Conservation (phyloP, 495 filamentous ascomycete species). For the Hypoxylon rickii region DNA sequence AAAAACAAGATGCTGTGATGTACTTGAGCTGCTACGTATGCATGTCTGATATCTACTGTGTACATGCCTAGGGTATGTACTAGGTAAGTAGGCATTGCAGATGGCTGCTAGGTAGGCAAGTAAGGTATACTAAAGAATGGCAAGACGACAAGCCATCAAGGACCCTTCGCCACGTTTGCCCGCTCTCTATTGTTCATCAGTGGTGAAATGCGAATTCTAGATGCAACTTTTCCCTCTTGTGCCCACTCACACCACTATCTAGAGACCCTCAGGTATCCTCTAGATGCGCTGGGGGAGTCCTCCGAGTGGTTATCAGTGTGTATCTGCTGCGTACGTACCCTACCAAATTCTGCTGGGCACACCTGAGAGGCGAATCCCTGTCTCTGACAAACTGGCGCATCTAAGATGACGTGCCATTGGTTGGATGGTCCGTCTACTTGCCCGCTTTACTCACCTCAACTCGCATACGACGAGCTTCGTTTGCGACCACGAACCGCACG, state of each 20-base stretch:
- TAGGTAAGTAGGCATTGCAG: too few species aligned
- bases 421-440: constrained; percentile 34
- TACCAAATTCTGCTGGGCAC: constrained; percentile 32
- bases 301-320: constrained; percentile 31
- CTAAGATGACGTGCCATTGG: constrained; percentile 29
- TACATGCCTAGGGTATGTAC: background rate
- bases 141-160: constrained; percentile 15
- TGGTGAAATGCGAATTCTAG: constrained; percentile 29
- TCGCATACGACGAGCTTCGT: constrained; percentile 38
- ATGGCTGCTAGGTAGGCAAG: too few species aligned
- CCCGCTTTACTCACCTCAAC: constrained; percentile 43
- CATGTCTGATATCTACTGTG: too few species aligned
- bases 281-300: constrained; percentile 29
- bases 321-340: constrained; percentile 38
- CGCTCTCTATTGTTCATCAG: constrained; percentile 4
- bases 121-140: too few species aligned
- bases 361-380: constrained; percentile 36
- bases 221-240: constrained; percentile 19
- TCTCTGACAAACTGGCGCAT: constrained; percentile 40
- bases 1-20: too few species aligned
- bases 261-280: constrained; percentile 35
- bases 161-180: constrained; percentile 11
- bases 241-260: constrained; percentile 32
- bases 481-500: constrained; percentile 35
- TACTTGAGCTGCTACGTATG: too few species aligned